phyloP scores from a whole-genome alignment of 305 asterid genomes.

The Fraxinus nigra region DNA sequence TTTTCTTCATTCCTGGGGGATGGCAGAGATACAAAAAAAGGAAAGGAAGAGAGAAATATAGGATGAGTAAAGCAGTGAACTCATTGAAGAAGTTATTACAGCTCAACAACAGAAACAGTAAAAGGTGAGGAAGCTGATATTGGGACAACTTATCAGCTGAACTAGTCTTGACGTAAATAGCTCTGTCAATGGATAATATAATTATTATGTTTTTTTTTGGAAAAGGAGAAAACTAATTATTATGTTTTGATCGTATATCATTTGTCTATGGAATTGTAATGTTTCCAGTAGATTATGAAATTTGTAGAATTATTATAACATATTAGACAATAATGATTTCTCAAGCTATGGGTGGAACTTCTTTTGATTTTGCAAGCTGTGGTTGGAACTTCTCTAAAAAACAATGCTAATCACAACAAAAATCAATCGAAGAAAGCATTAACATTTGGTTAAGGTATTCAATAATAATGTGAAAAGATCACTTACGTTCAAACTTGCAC shows the following conservation, averaged over 20 bases:
- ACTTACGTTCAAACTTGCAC: slow-evolving; percentile 81
- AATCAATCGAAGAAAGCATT: background rate
- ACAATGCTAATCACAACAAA: background rate
- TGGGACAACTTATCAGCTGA: background rate
- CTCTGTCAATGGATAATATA: background rate
- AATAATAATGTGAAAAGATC: background rate
- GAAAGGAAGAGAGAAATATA: background rate
- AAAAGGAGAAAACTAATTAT: background rate
- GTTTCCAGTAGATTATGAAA: background rate
- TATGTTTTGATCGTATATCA: background rate
- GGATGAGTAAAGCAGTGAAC: background rate
- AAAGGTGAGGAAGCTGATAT: background rate
- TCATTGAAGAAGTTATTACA: background rate
- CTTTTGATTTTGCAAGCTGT: background rate
- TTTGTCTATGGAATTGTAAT: background rate
- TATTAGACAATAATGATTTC: background rate
- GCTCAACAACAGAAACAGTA: background rate
- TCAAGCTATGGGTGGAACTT: background rate
- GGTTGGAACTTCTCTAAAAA: background rate
- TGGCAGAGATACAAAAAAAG: background rate
- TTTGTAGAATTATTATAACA: background rate
- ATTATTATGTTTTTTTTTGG: background rate
- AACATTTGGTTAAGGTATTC: background rate
- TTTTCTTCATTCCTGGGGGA: background rate
- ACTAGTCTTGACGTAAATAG: background rate